Evolutionary conservation across 164 flowering plant genomes (phyloP).

Genomic region (Sedum album): DNA sequence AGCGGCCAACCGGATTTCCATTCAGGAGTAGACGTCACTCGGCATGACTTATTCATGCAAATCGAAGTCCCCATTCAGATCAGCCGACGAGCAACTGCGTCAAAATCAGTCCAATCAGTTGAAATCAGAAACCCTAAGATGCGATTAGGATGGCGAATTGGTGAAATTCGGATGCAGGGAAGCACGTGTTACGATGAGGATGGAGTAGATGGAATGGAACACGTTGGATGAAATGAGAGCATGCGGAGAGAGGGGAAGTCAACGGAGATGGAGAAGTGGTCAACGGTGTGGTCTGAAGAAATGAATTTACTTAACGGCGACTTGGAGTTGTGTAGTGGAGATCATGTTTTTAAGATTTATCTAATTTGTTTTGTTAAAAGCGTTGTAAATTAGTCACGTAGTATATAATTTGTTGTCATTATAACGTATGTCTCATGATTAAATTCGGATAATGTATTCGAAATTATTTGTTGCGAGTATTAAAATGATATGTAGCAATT

Average conservation of each 20-base stretch:
- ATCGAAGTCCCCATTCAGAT: constrained; percentile 34
- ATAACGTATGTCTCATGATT: too few relatives aligned
- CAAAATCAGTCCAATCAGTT: constrained; percentile 13
- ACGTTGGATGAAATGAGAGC: background rate
- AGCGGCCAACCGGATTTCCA: constrained; percentile 46
- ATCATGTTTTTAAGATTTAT: too few relatives aligned
- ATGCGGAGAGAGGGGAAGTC: background rate
- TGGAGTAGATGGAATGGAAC: background rate
- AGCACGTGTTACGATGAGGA: background rate
- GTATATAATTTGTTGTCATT: too few relatives aligned
- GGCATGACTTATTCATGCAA: constrained; percentile 17
- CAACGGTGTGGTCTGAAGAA: background rate
- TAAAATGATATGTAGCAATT: too few relatives aligned
- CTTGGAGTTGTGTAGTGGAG: too few relatives aligned
- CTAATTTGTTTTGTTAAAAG: background rate
- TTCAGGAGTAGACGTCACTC: background rate
- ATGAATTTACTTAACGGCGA: constrained; percentile 2
- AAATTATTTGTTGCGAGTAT: too few relatives aligned
- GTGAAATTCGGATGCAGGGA: background rate
- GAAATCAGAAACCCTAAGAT: constrained; percentile 12
- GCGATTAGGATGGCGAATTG: background rate
- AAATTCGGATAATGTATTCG: too few relatives aligned
- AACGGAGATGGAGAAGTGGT: constrained; percentile 2
- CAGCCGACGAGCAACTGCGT: background rate
- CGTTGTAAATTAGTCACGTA: background rate